These are phyloP conservation scores for Linum lewisii DNA, from an alignment of 345 rosid genomes.

Conservation along the genomic window DNA sequence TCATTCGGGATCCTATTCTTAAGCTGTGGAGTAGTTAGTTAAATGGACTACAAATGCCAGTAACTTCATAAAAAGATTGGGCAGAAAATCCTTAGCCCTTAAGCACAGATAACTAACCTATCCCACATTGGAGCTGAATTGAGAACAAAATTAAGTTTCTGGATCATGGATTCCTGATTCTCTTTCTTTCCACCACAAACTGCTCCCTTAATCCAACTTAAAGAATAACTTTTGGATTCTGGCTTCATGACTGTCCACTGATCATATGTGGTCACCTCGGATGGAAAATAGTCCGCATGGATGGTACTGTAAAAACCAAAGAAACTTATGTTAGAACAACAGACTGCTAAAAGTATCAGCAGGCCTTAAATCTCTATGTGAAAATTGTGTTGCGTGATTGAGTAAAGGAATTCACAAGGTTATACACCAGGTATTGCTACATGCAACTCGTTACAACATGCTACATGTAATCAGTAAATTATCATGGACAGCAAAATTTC, in stretches of 20 bases:
- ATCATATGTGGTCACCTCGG: conserved; percentile 66
- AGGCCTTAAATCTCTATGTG: neutral
- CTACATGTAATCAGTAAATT: neutral
- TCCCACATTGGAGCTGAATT: conserved; percentile 93
- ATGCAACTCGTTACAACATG: no score
- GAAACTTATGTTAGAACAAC: conserved; percentile 1
- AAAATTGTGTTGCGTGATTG: no score
- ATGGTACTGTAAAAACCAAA: conserved; percentile 35
- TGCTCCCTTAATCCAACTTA: conserved; percentile 82
- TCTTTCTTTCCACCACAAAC: conserved; percentile 67
- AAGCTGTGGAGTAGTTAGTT: neutral
- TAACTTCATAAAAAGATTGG: neutral
- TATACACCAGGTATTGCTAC: neutral
- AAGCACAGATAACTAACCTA: conserved; percentile 44
- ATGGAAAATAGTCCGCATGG: conserved; percentile 42
- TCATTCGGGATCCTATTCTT: neutral
- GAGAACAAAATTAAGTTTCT: conserved; percentile 62
- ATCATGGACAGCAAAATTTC: neutral
- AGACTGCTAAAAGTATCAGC: neutral
- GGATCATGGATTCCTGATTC: conserved; percentile 63
- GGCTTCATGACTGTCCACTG: conserved; percentile 69
- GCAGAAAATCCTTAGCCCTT: neutral
- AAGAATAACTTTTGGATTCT: conserved; percentile 34
- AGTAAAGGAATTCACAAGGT: no score
- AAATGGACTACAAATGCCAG: neutral